phyloP scores from a whole-genome alignment of 164 flowering plant species.

The Santalum album region DNA sequence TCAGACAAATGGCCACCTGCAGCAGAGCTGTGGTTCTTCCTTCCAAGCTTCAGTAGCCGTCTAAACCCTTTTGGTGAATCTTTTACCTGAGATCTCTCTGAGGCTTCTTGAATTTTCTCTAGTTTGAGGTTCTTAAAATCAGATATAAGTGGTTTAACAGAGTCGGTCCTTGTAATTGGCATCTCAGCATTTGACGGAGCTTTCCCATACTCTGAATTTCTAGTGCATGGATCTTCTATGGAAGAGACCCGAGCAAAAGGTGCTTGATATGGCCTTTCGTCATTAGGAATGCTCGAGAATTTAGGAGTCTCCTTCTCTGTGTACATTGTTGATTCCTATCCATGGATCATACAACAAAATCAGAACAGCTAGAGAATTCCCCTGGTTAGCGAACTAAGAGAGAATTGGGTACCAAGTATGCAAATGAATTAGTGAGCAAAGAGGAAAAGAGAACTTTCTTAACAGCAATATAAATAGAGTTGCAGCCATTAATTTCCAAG shows the following conservation, averaged over 20 bases:
- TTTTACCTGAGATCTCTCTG: slow-evolving; percentile 50
- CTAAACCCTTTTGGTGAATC: slow-evolving; percentile 80
- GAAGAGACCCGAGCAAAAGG: slow-evolving; percentile 74
- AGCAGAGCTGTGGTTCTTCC: slow-evolving; percentile 43
- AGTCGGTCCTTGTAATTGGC: slow-evolving; percentile 19
- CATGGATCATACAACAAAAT: background rate
- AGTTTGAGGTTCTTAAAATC: slow-evolving; percentile 23
- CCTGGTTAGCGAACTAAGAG: too few relatives aligned
- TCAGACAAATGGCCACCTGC: slow-evolving; percentile 39
- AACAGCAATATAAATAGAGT: too few relatives aligned
- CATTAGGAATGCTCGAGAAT: slow-evolving; percentile 11
- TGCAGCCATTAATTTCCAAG: too few relatives aligned
- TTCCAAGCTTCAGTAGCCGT: slow-evolving; percentile 78
- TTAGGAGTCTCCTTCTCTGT: slow-evolving; percentile 22
- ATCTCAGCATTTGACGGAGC: slow-evolving; percentile 36
- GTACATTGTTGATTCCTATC: slow-evolving; percentile 15
- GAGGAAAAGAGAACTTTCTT: too few relatives aligned
- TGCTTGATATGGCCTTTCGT: slow-evolving; percentile 50
- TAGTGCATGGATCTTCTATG: slow-evolving; percentile 62
- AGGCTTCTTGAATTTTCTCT: slow-evolving; percentile 37
- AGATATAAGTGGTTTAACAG: slow-evolving; percentile 31
- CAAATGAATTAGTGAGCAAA: too few relatives aligned
- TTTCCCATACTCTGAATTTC: slow-evolving; percentile 43
- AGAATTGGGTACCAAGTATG: too few relatives aligned
- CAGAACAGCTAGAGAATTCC: too few relatives aligned